Conservation (phyloP, 176 grass and related monocot species). For the Cymbopogon citratus region DNA sequence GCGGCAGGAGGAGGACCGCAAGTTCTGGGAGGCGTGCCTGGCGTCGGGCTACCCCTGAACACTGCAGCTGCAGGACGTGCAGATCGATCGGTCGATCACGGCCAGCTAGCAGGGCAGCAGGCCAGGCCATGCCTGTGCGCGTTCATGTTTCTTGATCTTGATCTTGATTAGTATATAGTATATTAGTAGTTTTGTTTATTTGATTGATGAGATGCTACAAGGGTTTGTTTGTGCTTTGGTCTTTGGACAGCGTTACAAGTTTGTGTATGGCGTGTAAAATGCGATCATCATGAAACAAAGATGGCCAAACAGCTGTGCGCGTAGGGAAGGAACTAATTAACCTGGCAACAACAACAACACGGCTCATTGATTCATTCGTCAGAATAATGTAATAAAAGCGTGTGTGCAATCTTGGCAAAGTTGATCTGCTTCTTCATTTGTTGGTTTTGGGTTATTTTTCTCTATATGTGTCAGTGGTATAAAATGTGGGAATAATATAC, state of each 20-base stretch:
- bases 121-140: background rate
- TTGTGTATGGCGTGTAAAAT: background rate
- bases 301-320: background rate
- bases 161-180: background rate
- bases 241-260: background rate
- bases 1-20: constrained; percentile 43
- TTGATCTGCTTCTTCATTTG: background rate
- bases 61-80: no score
- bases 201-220: background rate
- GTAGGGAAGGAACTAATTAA: background rate
- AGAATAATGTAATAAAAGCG: background rate
- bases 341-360: background rate
- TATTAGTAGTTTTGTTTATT: background rate
- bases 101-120: background rate
- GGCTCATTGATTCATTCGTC: background rate
- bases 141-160: background rate
- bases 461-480: background rate
- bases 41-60: constrained; percentile 38
- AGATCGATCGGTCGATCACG: background rate
- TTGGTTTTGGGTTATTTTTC: background rate
- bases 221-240: background rate
- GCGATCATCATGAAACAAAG: background rate
- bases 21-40: constrained; percentile 60
- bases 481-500: no score
- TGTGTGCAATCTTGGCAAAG: background rate